These are phyloP conservation scores for Venturia oleaginea DNA, from an alignment of 2,329 filamentous ascomycete genomes.

Conservation along the genomic window DNA sequence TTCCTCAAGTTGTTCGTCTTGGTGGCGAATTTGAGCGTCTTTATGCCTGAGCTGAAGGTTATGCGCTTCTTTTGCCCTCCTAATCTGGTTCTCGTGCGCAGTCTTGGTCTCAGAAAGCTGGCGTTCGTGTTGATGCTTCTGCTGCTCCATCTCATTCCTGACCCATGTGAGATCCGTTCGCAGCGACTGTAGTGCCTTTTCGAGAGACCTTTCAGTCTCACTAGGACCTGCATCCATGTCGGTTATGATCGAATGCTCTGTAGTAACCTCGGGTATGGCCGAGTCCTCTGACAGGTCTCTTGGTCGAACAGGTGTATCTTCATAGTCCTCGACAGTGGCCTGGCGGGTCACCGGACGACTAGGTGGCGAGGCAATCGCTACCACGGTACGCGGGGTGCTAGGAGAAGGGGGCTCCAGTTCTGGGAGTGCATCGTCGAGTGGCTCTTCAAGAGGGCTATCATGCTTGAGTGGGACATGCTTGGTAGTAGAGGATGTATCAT, in stretches of 20 bases:
- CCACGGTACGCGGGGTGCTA: not conserved
- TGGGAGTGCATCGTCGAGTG: not conserved
- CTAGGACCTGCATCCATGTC: not conserved
- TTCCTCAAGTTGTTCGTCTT: not conserved
- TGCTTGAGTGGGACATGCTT: not conserved
- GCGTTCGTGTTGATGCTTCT: not conserved
- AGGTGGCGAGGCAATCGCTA: not conserved
- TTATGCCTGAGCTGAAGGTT: not conserved
- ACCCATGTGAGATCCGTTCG: not conserved
- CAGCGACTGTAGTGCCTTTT: not conserved
- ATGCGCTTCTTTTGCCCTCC: not conserved
- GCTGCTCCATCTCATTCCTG: not conserved
- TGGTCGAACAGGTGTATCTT: constrained; percentile 11
- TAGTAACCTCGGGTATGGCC: not conserved
- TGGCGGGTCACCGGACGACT: not conserved
- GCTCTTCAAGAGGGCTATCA: not conserved
- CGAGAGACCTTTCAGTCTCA: not conserved
- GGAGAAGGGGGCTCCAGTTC: not conserved
- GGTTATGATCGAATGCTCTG: not conserved
- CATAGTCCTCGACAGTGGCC: constrained; percentile 13
- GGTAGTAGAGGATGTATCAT: not conserved
- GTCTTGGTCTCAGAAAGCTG: not conserved
- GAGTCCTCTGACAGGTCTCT: not conserved
- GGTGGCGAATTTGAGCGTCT: not conserved
- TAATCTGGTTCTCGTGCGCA: not conserved